Evolutionary conservation across 1,284 basidiomycete genomes (phyloP), one percentile per base, ranked within the genome.

Genomic region (Stereum hirsutum): DNA sequence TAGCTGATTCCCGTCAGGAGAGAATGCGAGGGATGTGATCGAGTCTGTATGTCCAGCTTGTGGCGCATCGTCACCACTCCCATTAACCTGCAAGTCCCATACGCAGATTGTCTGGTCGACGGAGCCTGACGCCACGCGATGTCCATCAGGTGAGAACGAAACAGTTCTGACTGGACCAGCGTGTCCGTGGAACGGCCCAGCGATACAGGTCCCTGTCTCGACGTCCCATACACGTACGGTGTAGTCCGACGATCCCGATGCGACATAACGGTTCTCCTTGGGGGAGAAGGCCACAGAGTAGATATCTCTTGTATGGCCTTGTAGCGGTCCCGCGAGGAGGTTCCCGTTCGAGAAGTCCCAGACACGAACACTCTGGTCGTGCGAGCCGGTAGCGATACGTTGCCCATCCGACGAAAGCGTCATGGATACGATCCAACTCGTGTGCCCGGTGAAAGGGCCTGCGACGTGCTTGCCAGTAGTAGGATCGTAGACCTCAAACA

Each of bases 141-240:
- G n/a, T n/a, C n/a, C n/a, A n/a, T n/a, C n/a, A n/a, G n/a, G 28
- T 2, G 28, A 31, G 28, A 31, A 31, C 11, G 28, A 11, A 31
- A 30, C 28, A 30, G 28, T 11, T 11, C 2, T 2, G 2, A 30
- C 28, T n/a, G 38, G 15, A 10, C 23, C 23, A 6, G 2, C 19
- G 38, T 39, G 38, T 6, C 38, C 38, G 1, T 19, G 12, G 6
- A 44, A 23, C 6, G 26, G 42, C 17, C 7, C 24, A 4, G 35
- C 24, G 37, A 44, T 35, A 6, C 21, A 10, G 3, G 41, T 31
- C 8, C 42, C 26, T 7, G 37, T 31, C 14, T 20, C 26, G 15
- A 41, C 30, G 21, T 47, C 46, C 46, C 46, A 47, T 8, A 47
- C 37, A 19, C 46, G 41, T 8, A 47, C 17, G 6, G 42, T 47